These are phyloP conservation scores for Diplodia seriata DNA, from an alignment of 2,329 filamentous ascomycete species.

Conservation along the genomic window DNA sequence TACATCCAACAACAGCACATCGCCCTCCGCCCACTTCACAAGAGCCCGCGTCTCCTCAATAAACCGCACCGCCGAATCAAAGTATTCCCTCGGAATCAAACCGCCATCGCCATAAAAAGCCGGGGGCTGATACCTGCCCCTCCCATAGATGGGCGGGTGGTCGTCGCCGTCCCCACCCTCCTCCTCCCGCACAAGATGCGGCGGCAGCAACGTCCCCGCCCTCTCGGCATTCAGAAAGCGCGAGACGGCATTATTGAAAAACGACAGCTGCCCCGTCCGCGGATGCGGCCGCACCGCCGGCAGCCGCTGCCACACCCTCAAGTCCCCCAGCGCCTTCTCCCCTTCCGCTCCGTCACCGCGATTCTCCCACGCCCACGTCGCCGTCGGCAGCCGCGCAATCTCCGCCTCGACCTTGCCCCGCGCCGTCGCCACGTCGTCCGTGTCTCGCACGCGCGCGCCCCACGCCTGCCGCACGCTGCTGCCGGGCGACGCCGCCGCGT, in stretches of 20 bases:
- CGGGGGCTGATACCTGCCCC: constrained; percentile 13
- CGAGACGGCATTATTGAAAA: constrained; percentile 31
- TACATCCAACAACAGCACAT: constrained; percentile 32
- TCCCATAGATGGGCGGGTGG: constrained; percentile 29
- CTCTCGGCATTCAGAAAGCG: constrained; percentile 30
- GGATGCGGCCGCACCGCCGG: constrained; percentile 32
- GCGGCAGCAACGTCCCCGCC: constrained; percentile 25
- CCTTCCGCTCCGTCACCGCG: constrained; percentile 5
- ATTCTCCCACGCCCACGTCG: constrained; percentile 33
- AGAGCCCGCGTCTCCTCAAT: constrained; percentile 27
- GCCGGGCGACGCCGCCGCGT: constrained; percentile 30
- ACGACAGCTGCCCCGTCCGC: constrained; percentile 9
- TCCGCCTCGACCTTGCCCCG: constrained; percentile 34
- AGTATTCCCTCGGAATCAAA: constrained; percentile 32
- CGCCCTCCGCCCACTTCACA: constrained; percentile 32
- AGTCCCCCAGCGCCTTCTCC: constrained; percentile 24
- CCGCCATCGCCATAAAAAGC: constrained; percentile 9
- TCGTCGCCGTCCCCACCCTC: constrained; percentile 22
- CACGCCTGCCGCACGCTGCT: constrained; percentile 34
- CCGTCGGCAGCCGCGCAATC: constrained; percentile 33
- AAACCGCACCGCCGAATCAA: constrained; percentile 30
- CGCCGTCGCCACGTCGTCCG: constrained; percentile 32
- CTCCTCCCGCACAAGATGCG: constrained; percentile 25
- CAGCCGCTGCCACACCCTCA: constrained; percentile 32
- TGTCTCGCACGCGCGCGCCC: constrained; percentile 33